phyloP scores from a whole-genome alignment of 306 rosid species.

The Myrica gale region DNA sequence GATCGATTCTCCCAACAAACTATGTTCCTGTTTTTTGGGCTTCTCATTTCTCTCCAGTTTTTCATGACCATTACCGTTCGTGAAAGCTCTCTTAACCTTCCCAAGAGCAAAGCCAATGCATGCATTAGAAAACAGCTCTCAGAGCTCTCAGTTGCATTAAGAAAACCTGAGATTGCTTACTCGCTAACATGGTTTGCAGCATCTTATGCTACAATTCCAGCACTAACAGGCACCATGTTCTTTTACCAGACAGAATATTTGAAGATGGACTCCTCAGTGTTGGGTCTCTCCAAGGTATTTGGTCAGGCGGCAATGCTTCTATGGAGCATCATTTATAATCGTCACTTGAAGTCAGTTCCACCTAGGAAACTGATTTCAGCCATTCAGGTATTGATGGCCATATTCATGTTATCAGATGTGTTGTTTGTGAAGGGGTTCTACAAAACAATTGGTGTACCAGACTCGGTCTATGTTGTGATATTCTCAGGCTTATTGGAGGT shows the following conservation, averaged over 20 bases:
- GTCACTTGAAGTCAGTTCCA: slow-evolving; percentile 54
- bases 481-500: slow-evolving; percentile 82
- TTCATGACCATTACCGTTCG: slow-evolving; percentile 49
- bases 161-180: slow-evolving; percentile 60
- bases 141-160: slow-evolving; percentile 52
- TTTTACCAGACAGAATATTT: slow-evolving; percentile 77
- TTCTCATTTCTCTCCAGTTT: slow-evolving; percentile 67
- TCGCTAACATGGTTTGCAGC: slow-evolving; percentile 81
- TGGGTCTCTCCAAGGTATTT: slow-evolving; percentile 83
- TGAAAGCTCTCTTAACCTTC: slow-evolving; percentile 68
- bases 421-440: slow-evolving; percentile 73
- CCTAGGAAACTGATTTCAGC: slow-evolving; percentile 68
- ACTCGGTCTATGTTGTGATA: slow-evolving; percentile 60
- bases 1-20: slow-evolving; percentile 47
- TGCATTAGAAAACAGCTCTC: slow-evolving; percentile 69
- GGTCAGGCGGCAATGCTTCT: slow-evolving; percentile 86
- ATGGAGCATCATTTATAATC: slow-evolving; percentile 70
- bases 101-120: slow-evolving; percentile 36
- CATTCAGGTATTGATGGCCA: slow-evolving; percentile 62
- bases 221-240: slow-evolving; percentile 89
- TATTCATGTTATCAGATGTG: slow-evolving; percentile 76
- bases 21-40: slow-evolving; percentile 61
- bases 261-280: slow-evolving; percentile 59
- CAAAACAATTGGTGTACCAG: slow-evolving; percentile 63
- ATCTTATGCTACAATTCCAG: slow-evolving; percentile 80